These are phyloP conservation scores for Gossypium herbaceum DNA, from an alignment of 345 rosid genomes.

Conservation along the genomic window DNA sequence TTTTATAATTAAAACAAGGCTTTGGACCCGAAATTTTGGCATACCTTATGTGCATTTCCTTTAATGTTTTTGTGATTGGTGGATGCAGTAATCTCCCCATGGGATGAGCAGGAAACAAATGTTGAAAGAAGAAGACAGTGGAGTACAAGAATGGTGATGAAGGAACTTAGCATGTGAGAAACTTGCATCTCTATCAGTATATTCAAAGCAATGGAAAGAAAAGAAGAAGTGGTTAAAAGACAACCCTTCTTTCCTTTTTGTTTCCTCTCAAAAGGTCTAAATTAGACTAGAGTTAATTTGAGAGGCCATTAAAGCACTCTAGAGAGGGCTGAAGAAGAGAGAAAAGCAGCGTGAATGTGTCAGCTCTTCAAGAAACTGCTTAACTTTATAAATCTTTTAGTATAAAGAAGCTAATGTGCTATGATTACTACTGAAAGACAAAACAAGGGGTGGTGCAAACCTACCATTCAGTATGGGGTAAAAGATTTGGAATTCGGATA, in stretches of 20 bases:
- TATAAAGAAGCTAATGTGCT: conserved; percentile 26
- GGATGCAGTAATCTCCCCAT: conserved; percentile 19
- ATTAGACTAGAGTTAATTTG: background rate
- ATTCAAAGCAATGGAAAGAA: background rate
- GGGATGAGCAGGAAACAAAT: conserved; percentile 27
- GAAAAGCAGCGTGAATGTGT: background rate
- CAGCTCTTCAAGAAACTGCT: conserved; percentile 9
- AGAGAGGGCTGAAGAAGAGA: background rate
- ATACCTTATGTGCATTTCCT: conserved; percentile 31
- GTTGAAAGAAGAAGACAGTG: conserved; percentile 22
- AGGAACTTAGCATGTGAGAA: conserved; percentile 6
- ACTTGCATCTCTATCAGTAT: conserved; percentile 22
- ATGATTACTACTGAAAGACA: conserved; percentile 26
- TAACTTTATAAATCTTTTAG: conserved; percentile 13
- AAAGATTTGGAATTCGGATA: conserved; percentile 1
- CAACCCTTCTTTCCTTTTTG: conserved; percentile 6
- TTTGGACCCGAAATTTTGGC: background rate
- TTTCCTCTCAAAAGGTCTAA: background rate
- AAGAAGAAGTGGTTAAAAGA: background rate
- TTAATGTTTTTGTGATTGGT: conserved; percentile 18
- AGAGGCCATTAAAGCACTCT: conserved; percentile 11
- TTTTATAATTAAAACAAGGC: background rate
- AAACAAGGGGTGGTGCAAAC: conserved; percentile 14
- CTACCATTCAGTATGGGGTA: background rate
- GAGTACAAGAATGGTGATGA: conserved; percentile 13